Base-by-base conservation (phyloP, 305 asterid genomes). In the Nicotiana rustica region DNA sequence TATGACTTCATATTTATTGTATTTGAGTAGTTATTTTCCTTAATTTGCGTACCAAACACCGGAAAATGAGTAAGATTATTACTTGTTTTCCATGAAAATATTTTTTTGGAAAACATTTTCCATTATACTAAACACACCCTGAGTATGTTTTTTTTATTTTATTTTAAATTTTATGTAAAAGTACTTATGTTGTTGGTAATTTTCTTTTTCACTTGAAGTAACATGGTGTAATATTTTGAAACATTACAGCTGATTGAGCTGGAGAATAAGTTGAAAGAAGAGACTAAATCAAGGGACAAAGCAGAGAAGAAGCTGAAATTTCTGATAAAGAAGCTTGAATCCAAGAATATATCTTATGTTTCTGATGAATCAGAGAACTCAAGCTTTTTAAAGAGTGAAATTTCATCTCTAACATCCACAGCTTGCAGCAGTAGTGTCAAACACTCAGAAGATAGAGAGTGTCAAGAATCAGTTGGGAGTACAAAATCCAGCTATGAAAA, bases 291-390 rank as follows among this genome's bases (percentile, higher is more conserved):
- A 85, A 90, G 96, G 80, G 88, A 90, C 83, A 91, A 86, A 81
- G 98, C 96, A 38, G 96, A 95, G 83, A 95, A 85, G 84, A 92
- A 80, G 86, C 92, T 95, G 75, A 92, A 86, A 77, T 82, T 81
- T 77, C 86, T 93, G 14, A 71, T 87, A 88, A 90, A 92, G 84
- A 95, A 91, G 88, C 95, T 95, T 55, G 85, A 91, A 56, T 87
- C 93, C 85, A 78, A 89, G 80, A 91, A 85, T 75, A 83, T 90
- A 75, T 66, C 84, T 57, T 80, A 38, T 14, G 85, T 61, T 80
- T 89, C 90, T 0, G 89, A 89, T 79, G 92, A 85, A 79, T 84
- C 91, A 36, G 88, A 88, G 8, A 70, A 71, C 65, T 87, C 86
- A 1, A 66, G 84, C 38, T 87, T 78, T 10, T 67, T 62, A 84